Conservation (phyloP, 345 rosid genomes). For the Anastatica hierochuntica region DNA sequence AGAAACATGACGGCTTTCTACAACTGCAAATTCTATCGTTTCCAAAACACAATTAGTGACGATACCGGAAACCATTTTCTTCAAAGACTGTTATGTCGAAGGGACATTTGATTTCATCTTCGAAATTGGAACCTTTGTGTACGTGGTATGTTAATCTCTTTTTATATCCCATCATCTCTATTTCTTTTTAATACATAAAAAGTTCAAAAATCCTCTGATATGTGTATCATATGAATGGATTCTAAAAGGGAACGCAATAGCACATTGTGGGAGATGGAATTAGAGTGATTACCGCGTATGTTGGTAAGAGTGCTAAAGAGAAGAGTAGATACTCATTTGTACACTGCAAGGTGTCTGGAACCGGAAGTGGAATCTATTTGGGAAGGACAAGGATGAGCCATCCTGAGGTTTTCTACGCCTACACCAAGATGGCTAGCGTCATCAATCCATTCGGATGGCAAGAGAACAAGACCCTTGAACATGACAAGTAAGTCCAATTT, state of each 20-base stretch:
- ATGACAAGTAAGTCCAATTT: slow-evolving; percentile 20
- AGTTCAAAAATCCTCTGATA: background rate
- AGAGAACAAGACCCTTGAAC: slow-evolving; percentile 23
- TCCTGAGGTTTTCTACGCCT: slow-evolving; percentile 48
- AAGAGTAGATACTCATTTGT: slow-evolving; percentile 42
- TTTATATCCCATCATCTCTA: too few relatives aligned
- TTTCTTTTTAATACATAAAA: too few relatives aligned
- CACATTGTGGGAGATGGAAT: slow-evolving; percentile 28
- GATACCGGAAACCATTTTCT: slow-evolving; percentile 65
- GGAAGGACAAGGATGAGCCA: slow-evolving; percentile 62
- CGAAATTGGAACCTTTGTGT: slow-evolving; percentile 56
- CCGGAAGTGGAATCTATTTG: slow-evolving; percentile 29
- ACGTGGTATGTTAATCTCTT: slow-evolving; percentile 39
- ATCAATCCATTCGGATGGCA: slow-evolving; percentile 49
- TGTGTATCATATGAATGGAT: too few relatives aligned
- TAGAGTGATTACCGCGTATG: slow-evolving; percentile 57
- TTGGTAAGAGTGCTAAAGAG: slow-evolving; percentile 31
- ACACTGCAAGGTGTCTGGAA: slow-evolving; percentile 38
- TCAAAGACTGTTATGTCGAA: slow-evolving; percentile 60
- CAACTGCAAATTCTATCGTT: slow-evolving; percentile 48
- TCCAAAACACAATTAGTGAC: slow-evolving; percentile 64
- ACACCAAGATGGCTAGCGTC: slow-evolving; percentile 32
- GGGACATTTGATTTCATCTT: slow-evolving; percentile 81
- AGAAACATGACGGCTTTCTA: slow-evolving; percentile 52
- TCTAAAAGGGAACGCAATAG: slow-evolving; percentile 22